Evolutionary conservation across 2,329 filamentous ascomycete species (phyloP), one percentile per base, ranked within the genome.

Genomic region (Hypoxylon sp.): DNA sequence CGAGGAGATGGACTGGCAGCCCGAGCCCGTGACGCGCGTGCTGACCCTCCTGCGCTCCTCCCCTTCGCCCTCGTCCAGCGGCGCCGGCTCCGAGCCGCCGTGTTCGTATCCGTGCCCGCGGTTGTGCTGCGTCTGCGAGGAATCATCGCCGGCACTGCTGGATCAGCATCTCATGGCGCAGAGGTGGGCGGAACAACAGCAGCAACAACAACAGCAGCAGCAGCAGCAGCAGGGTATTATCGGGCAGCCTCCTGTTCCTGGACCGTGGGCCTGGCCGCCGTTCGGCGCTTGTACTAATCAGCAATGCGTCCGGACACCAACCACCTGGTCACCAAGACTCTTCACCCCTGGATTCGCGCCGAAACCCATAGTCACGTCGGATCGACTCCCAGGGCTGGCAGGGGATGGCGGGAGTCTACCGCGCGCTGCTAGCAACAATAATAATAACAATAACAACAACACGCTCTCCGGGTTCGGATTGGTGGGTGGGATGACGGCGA

Each of bases 1-100:
- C 4, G 65, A 68, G 35, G 65, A 67, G 61, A 68, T 68, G 66
- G 66, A 68, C 57, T 68, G 66, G 66, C 64, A 67, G 63, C 65
- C 66, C 1, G 65, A 68, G 51, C 64, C 65, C n/a, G 60, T 67
- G 3, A 48, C 59, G 7, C 63, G 57, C 21, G 65, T 68, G 4
- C n/a, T 67, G 20, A 15, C 51, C 1, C 19, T 58, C 3, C n/a
- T n/a, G n/a, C 5, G 38, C 3, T 0, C 36, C 5, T 7, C 23
- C 21, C 21, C 21, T n/a, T n/a, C n/a, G n/a, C n/a, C n/a, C n/a
- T n/a, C n/a, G n/a, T n/a, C n/a, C n/a, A n/a, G n/a, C n/a, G n/a
- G n/a, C n/a, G n/a, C n/a, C n/a, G n/a, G n/a, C n/a, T n/a, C n/a
- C n/a, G n/a, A n/a, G n/a, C n/a, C n/a, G n/a, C n/a, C n/a, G n/a